These are phyloP conservation scores for Cichorium intybus DNA, from an alignment of 140 eudicot species.

Conservation along the genomic window DNA sequence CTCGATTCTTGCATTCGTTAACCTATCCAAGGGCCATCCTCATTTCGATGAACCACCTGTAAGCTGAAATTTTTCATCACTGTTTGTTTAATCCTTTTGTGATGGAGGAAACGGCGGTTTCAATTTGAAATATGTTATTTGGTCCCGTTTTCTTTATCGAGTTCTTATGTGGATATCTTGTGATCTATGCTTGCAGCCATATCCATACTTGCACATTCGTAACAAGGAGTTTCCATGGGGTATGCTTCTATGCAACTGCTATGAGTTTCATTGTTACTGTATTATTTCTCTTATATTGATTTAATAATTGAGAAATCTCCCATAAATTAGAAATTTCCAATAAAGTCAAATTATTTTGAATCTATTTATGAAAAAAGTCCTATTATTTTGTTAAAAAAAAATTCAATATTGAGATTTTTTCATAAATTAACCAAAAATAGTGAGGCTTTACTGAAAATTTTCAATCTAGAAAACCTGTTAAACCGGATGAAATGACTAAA, in stretches of 20 bases:
- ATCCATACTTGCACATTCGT: constrained; percentile 88
- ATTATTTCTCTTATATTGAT: background rate
- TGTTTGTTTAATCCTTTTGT: background rate
- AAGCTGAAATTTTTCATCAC: constrained; percentile 14
- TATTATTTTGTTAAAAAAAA: no score
- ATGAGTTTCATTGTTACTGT: background rate
- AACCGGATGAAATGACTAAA: no score
- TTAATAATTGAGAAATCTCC: background rate
- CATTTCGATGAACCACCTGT: constrained; percentile 82
- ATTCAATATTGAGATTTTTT: no score
- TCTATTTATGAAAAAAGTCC: no score
- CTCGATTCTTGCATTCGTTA: constrained; percentile 49
- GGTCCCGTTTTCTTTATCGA: no score
- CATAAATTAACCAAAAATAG: no score
- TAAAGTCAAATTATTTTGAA: no score
- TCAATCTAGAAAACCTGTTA: no score
- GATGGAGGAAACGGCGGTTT: background rate
- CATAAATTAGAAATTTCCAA: no score
- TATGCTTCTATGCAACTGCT: constrained; percentile 29
- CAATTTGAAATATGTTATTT: no score
- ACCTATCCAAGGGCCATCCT: constrained; percentile 85
- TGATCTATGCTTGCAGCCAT: constrained; percentile 53
- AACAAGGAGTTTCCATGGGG: constrained; percentile 99
- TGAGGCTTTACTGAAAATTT: no score
- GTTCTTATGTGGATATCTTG: background rate